Base-by-base conservation (phyloP, 1,139 yeast genomes). In the Magnusiomyces fungicola region DNA sequence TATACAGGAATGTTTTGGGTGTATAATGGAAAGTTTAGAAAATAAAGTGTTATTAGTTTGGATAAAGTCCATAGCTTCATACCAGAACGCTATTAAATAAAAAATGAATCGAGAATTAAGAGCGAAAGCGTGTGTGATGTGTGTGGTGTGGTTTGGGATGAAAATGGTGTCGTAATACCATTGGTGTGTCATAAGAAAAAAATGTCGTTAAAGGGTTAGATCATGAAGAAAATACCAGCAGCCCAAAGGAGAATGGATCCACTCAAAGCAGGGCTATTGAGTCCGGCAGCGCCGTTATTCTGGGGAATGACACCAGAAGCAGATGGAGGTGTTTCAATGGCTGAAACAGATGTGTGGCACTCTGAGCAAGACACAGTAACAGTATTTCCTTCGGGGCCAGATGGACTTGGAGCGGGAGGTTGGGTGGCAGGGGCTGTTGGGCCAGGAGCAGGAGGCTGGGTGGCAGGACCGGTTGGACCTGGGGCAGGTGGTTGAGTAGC, bases 311-410 rank as follows among this genome's bases (percentile, higher is more conserved):
- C 4, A 4, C 18, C 18, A 14, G 4, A 6, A 7, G 16, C 34
- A 7, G 46, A 27, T 3, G 30, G n/a, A 24, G 46, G 33, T 16
- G 46, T 22, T 12, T 23, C 41, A 34, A 43, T 18, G 34, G 27
- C 18, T 23, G 18, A 5, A 5, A 10, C 7, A 14, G 22, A 3
- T 14, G 30, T 22, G 32, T 19, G 32, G 43, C 27, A 38, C n/a
- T 14, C 23, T 19, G 24, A 9, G 41, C 24, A 37, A 9, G 14
- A 19, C 7, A 19, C n/a, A 16, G 19, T 14, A 36, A 19, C 40
- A 36, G 27, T 18, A 36, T 21, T 5, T 33, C 18, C 37, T 10
- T 12, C 21, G n/a, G 39, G 6, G 24, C 22, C 39, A 10, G 22
- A 6, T 36, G 41, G 27, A 18, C 27, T 18, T 9, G 29, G 30